phyloP scores from a whole-genome alignment of 257 asterid species.

The Solanum virginianum region DNA sequence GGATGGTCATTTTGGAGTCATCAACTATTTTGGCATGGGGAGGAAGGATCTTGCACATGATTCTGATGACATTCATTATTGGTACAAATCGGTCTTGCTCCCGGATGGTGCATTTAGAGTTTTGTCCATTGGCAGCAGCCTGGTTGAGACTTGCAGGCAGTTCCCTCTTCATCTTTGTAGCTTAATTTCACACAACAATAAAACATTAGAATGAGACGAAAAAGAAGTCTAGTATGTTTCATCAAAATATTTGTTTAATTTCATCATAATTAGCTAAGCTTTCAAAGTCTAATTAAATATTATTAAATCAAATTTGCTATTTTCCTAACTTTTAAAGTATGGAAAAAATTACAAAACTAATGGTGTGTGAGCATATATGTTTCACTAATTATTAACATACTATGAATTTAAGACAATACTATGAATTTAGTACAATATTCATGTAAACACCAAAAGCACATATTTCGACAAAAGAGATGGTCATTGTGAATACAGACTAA shows the following conservation, averaged over 20 bases:
- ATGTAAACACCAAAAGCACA: background rate
- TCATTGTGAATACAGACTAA: background rate
- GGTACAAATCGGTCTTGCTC: conserved; percentile 99
- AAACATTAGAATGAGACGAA: background rate
- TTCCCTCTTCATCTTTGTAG: conserved; percentile 33
- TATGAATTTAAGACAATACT: background rate
- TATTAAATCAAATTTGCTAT: no score
- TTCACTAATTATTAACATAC: no score
- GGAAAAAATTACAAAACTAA: background rate
- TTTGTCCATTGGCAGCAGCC: background rate
- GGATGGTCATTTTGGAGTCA: conserved; percentile 84
- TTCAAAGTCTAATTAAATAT: no score
- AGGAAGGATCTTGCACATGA: conserved; percentile 84
- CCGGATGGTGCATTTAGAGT: conserved; percentile 52
- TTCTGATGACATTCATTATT: conserved; percentile 68
- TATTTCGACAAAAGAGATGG: background rate
- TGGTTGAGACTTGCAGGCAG: conserved; percentile 20
- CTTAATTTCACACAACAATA: background rate
- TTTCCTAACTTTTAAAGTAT: background rate
- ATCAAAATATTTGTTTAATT: background rate
- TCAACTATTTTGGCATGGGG: conserved; percentile 80
- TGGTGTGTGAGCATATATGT: background rate
- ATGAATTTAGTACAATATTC: background rate
- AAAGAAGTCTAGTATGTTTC: background rate
- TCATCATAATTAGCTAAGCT: no score